These are phyloP conservation scores for Mycena galericulata DNA, from an alignment of 768 basidiomycete species.

Conservation along the genomic window DNA sequence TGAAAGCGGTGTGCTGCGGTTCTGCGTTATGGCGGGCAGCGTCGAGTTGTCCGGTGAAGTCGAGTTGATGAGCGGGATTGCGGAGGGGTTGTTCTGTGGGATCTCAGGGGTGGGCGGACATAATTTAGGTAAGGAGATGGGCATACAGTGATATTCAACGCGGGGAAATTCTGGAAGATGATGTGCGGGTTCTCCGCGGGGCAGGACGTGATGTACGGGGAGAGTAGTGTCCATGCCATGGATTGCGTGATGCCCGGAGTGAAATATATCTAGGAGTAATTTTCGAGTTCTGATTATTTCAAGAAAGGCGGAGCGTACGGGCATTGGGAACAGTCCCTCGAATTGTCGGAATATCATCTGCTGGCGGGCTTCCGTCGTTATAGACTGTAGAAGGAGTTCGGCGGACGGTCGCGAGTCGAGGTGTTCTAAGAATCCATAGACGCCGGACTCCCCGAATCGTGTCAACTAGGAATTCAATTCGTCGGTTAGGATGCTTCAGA, in stretches of 20 bases:
- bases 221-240: constrained; percentile 72
- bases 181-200: constrained; percentile 64
- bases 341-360: constrained; percentile 76
- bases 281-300: not conserved
- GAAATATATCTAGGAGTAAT: constrained; percentile 53
- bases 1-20: constrained; percentile 61
- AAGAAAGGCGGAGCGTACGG: constrained; percentile 42
- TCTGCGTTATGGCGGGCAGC: constrained; percentile 63
- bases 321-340: constrained; percentile 71
- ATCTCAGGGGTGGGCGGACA: not conserved
- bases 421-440: constrained; percentile 74
- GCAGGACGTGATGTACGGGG: constrained; percentile 64
- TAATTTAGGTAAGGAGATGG: constrained; percentile 16
- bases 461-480: constrained; percentile 48
- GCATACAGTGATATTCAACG: constrained; percentile 59
- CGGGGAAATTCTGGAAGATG: constrained; percentile 68
- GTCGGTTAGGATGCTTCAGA: not conserved
- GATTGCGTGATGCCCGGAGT: constrained; percentile 69
- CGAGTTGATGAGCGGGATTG: constrained; percentile 40
- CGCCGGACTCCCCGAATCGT: constrained; percentile 67
- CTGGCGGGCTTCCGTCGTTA: constrained; percentile 73
- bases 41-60: constrained; percentile 49
- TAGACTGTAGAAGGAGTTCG: constrained; percentile 64
- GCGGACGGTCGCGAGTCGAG: constrained; percentile 68
- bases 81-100: constrained; percentile 48